A percentile compares a stretch with the other conserved stretches of the same genome.
phyloP scores from a whole-genome alignment of 345 rosid species.

The Heritiera fomes region DNA sequence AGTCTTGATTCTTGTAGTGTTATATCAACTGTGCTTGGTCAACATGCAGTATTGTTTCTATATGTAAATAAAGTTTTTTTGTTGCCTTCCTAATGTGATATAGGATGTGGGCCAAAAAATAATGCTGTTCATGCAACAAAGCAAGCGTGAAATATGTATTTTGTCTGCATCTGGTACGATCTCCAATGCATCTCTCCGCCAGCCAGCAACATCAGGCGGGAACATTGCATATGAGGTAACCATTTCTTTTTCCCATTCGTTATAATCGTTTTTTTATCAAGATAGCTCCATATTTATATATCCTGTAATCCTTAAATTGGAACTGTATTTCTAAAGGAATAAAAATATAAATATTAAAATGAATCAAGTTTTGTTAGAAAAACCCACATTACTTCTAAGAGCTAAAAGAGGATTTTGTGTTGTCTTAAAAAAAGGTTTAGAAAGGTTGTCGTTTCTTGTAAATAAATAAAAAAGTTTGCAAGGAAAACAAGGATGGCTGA shows the following conservation, averaged over 20 bases:
- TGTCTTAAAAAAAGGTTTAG: background rate
- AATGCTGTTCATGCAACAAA: slow-evolving; percentile 66
- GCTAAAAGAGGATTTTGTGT: background rate
- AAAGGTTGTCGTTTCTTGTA: slow-evolving; percentile 6
- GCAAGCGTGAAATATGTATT: slow-evolving; percentile 76
- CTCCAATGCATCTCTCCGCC: slow-evolving; percentile 75
- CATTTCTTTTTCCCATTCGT: slow-evolving; percentile 16
- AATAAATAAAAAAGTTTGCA: background rate
- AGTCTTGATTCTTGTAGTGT: background rate
- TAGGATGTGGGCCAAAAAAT: slow-evolving; percentile 88
- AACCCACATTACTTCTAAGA: background rate
- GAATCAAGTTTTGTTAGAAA: background rate
- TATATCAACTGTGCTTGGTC: slow-evolving; percentile 3
- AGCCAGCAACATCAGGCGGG: slow-evolving; percentile 81
- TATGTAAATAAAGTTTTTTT: slow-evolving; percentile 9
- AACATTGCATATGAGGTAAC: slow-evolving; percentile 77
- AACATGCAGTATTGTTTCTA: slow-evolving; percentile 1
- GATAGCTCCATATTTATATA: background rate
- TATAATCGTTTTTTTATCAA: background rate
- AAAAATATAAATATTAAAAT: background rate
- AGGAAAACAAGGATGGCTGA: background rate
- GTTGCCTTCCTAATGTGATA: slow-evolving; percentile 23
- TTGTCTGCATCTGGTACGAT: slow-evolving; percentile 89
- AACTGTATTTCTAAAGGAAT: background rate
- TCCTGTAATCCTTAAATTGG: background rate